Percentiles rank a stretch among this genome's conserved stretches.
Evolutionary conservation across 495 filamentous ascomycete genomes (phyloP).

Genomic region (Bacidia gigantensis): DNA sequence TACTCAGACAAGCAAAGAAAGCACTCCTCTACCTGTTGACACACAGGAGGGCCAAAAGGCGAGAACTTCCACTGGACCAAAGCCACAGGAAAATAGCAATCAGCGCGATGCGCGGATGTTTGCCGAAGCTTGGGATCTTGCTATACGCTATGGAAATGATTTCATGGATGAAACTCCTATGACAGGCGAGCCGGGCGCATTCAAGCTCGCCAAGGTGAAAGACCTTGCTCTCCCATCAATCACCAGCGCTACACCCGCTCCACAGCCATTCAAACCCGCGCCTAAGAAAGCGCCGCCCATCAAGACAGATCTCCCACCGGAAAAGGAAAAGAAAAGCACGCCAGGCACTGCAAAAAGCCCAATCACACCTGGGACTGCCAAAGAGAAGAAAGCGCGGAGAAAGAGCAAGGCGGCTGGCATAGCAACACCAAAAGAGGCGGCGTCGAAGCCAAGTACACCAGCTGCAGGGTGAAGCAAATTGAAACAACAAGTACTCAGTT

Average conservation of each 20-base stretch:
- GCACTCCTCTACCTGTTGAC: constrained; percentile 44
- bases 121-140: constrained; percentile 52
- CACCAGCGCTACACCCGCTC: constrained; percentile 3
- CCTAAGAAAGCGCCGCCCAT: constrained; percentile 10
- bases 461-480: neutral
- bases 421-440: constrained; percentile 14
- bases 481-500: too few species aligned
- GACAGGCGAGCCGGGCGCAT: constrained; percentile 73
- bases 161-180: constrained; percentile 89
- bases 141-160: constrained; percentile 54
- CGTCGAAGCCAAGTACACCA: constrained; percentile 10
- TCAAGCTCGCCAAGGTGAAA: constrained; percentile 48
- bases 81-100: constrained; percentile 18
- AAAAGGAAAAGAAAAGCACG: neutral
- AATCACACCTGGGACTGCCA: constrained; percentile 10
- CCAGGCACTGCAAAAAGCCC: constrained; percentile 15
- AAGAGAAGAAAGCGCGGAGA: constrained; percentile 18
- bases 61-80: constrained; percentile 12
- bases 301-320: constrained; percentile 10
- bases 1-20: constrained; percentile 39
- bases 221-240: constrained; percentile 17
- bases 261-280: constrained; percentile 7
- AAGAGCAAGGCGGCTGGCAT: constrained; percentile 18
- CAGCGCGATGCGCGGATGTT: constrained; percentile 41
- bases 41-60: constrained; percentile 25